Conservation (phyloP, 345 rosid species). For the Camelina hispida region DNA sequence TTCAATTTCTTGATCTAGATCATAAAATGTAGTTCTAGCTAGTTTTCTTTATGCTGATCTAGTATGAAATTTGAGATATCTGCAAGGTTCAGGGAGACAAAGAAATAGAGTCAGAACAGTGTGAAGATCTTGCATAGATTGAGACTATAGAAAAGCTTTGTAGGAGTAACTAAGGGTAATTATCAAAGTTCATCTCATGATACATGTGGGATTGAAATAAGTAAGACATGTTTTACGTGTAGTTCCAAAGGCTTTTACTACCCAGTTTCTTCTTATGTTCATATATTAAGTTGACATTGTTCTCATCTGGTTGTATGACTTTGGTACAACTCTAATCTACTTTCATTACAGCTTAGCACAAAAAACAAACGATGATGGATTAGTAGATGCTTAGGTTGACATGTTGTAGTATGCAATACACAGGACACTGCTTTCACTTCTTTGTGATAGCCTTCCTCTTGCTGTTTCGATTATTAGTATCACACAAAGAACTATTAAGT, state of each 20-base stretch:
- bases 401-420: slow-evolving; percentile 5
- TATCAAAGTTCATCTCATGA: no score
- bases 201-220: no score
- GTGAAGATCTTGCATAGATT: no score
- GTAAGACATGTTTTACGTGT: not conserved
- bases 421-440: not conserved
- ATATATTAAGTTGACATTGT: not conserved
- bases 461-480: slow-evolving; percentile 1
- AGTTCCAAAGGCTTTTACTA: not conserved
- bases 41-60: no score
- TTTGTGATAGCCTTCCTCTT: not conserved
- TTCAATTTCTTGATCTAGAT: no score
- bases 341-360: slow-evolving; percentile 1
- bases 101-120: no score
- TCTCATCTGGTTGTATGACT: not conserved
- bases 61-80: no score
- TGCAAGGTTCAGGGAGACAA: no score
- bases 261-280: not conserved
- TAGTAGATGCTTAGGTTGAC: not conserved
- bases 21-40: no score
- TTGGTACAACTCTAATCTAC: slow-evolving; percentile 5
- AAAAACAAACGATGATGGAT: not conserved
- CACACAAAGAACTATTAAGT: not conserved
- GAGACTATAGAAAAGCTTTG: no score
- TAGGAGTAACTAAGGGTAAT: no score